Conservation (phyloP, 228 moss, liverwort and hornwort species). For the Sphagnum fallax region DNA sequence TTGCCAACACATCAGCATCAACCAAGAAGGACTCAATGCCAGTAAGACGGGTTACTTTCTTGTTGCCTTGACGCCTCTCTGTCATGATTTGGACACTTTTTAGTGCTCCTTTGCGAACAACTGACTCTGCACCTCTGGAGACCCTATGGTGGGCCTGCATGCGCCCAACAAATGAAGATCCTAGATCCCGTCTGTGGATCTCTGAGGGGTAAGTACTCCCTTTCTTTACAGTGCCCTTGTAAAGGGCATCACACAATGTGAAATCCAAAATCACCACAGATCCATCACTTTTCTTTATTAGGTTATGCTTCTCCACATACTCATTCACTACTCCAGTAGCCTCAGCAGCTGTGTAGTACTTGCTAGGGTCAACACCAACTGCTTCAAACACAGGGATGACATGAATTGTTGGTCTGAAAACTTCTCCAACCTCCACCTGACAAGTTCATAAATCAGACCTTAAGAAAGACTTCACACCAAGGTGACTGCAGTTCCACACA, state of each 20-base stretch:
- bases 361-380: conserved; percentile 3
- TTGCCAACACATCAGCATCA: conserved; percentile 5
- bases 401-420: conserved; percentile 6
- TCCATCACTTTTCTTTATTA: not conserved
- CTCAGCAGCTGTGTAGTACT: conserved; percentile 7
- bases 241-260: conserved; percentile 4
- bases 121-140: conserved; percentile 1
- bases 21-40: conserved; percentile 8
- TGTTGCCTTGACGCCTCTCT: conserved; percentile 8
- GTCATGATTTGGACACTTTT: conserved; percentile 9
- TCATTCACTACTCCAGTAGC: not conserved
- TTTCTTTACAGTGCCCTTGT: conserved; percentile 8
- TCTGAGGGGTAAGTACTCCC: conserved; percentile 4
- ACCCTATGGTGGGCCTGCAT: conserved; percentile 6
- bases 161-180: conserved; percentile 1
- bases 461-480: too few species aligned
- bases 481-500: too few species aligned
- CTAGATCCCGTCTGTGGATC: not conserved
- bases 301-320: conserved; percentile 4
- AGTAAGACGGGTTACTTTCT: conserved; percentile 6
- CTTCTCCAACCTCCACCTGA: conserved; percentile 1
- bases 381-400: conserved; percentile 2
- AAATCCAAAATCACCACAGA: conserved; percentile 1
- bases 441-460: too few species aligned
- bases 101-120: conserved; percentile 2